Evolutionary conservation across 192 early-diverging fungal genomes (phyloP), one percentile per base, ranked within the genome.

Genomic region (Funneliformis geosporum): DNA sequence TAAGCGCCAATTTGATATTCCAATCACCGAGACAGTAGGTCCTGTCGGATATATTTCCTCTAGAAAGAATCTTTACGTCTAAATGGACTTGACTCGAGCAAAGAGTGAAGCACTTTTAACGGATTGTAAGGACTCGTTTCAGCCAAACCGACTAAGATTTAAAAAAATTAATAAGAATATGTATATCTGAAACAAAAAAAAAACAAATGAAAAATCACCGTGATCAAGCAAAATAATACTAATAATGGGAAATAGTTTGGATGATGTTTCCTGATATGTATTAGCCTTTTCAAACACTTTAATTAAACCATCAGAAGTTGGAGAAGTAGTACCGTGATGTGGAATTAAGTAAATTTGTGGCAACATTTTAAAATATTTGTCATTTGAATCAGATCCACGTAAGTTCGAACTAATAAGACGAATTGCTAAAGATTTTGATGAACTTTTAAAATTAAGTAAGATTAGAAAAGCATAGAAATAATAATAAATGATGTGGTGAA

Each of bases 231-330:
- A 44, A 55, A 27, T 11, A 44, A 28, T 27, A 46, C 47, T 55
- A 55, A 55, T 55, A 21, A 55, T 16, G 1, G 50, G 50, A n/a
- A 7, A 21, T 55, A 21, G 18, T 2, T 55, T 21, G 50, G 50
- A 55, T 0, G 0, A 7, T 16, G 18, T 55, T 55, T 55, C 50
- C 16, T 55, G 50, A 55, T 55, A 55, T 6, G 5, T 55, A 55
- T 55, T 55, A 7, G 50, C 50, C 5, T 18, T 79, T 27, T 33
- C 44, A 79, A 21, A 55, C 27, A n/a, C 23, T n/a, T 38, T 75
- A 43, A 40, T 73, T 79, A 79, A 73, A 47, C 50, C 50, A 12
- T 79, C 78, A 47, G 78, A 79, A 18, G 78, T 79, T 21, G 78
- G 73, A 16, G 47, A 59, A 8, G 69, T 50, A 4, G 78, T 73